phyloP scores from a whole-genome alignment of 306 rosid species.

The Aeschynomene evenia region DNA sequence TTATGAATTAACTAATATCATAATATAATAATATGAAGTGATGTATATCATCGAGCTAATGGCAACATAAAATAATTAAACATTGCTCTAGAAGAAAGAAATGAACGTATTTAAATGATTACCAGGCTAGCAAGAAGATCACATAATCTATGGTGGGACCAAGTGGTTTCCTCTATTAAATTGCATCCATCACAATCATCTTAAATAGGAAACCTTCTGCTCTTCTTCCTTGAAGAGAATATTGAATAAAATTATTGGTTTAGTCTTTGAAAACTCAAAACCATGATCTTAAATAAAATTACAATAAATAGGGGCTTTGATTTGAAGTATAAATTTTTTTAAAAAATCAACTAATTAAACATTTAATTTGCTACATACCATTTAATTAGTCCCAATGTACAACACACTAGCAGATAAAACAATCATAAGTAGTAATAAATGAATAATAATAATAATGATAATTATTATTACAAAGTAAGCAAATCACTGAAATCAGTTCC shows the following conservation, averaged over 20 bases:
- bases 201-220: background rate
- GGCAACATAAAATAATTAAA: background rate
- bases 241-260: too few species aligned
- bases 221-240: background rate
- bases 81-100: background rate
- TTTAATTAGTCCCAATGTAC: too few species aligned
- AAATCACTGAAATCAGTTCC: background rate
- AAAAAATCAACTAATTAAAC: too few species aligned
- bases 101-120: slow-evolving; percentile 8
- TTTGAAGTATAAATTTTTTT: too few species aligned
- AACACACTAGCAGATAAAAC: too few species aligned
- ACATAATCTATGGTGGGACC: slow-evolving; percentile 51
- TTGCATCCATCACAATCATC: slow-evolving; percentile 10
- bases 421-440: too few species aligned
- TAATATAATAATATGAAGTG: background rate
- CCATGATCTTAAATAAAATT: too few species aligned
- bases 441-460: too few species aligned
- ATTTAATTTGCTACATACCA: too few species aligned
- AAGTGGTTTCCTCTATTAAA: slow-evolving; percentile 25
- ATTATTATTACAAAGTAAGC: background rate
- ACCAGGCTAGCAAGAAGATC: slow-evolving; percentile 35
- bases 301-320: background rate
- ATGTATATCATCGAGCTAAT: background rate
- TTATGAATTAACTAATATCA: background rate
- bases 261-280: too few species aligned